Evolutionary conservation across 345 rosid species (phyloP).

Genomic region (Combretum micranthum): DNA sequence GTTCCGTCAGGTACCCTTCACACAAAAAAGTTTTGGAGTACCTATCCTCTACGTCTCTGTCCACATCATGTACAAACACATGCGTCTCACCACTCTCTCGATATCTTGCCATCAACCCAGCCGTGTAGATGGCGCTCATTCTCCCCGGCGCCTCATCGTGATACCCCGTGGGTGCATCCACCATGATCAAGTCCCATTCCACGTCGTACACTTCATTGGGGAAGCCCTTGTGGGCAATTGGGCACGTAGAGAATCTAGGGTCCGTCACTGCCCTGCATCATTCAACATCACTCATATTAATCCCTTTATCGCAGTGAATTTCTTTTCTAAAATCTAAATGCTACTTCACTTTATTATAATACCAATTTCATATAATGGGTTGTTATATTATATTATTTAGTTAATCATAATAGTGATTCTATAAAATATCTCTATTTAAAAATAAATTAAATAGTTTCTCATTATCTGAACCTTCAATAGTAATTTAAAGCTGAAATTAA

Average conservation of each 20-base stretch:
- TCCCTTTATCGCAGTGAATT: no score
- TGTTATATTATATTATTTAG: no score
- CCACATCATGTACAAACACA: conserved; percentile 85
- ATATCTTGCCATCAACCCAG: conserved; percentile 75
- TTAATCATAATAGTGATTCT: no score
- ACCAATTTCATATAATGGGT: no score
- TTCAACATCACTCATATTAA: no score
- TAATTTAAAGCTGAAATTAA: no score
- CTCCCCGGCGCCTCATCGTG: conserved; percentile 78
- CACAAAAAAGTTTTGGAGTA: conserved; percentile 68
- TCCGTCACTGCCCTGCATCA: conserved; percentile 32
- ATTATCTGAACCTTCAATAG: no score
- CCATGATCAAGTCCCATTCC: conserved; percentile 93
- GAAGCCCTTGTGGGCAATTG: conserved; percentile 53
- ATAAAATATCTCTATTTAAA: no score
- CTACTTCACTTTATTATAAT: no score
- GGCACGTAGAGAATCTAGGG: conserved; percentile 55
- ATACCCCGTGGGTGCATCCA: conserved; percentile 91
- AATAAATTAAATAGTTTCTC: no score
- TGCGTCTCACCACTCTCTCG: conserved; percentile 58
- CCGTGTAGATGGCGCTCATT: conserved; percentile 79
- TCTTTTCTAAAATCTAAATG: no score
- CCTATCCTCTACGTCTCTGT: conserved; percentile 67
- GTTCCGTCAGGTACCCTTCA: conserved; percentile 57
- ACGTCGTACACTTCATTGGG: conserved; percentile 56